Evolutionary conservation across 2,329 filamentous ascomycete genomes (phyloP), one percentile per base, ranked within the genome.

Genomic region (Raffaelea ambrosiae): DNA sequence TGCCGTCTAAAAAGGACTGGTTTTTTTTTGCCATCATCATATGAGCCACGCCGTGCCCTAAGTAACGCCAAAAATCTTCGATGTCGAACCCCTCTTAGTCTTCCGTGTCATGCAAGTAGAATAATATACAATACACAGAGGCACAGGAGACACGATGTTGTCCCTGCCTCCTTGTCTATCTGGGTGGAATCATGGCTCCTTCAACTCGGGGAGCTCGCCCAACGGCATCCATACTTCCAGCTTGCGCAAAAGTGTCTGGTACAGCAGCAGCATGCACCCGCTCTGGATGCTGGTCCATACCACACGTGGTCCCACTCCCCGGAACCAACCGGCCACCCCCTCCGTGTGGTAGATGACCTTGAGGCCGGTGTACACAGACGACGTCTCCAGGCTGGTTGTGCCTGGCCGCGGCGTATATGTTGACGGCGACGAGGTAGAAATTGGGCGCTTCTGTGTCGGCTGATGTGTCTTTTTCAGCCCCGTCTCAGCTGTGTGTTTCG

Each of bases 271-370:
- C 91, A 97, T 97, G 55, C 88, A 95, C 39, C 90, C 87, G 60
- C 87, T 95, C 70, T 98, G 93, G 49, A 97, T 88, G 60, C 91
- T 95, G 20, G 93, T 98, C 93, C 93, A 98, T 14, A 97, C 88
- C 49, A 84, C 84, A 47, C 93, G 80, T 2, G 93, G 93, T 0
- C 91, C 91, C 2, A 98, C 91, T 22, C 93, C 93, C 49, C 93
- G 81, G 67, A 98, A 98, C 83, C 88, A 94, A 2, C 93, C 94
- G 3, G 77, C 78, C 16, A 97, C 57, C 1, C 93, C 93, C 66
- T 98, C 93, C 5, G 85, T 88, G 55, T 79, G 81, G 68, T 97
- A 98, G 58, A 98, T 94, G 54, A 95, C 77, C 57, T 76, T 81
- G 35, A 98, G 68, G 1, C 91, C 93, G 2, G 80, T 88, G 47